Base-by-base conservation (phyloP, 163 green algal species). In the Chlamydomonas reinhardtii region DNA sequence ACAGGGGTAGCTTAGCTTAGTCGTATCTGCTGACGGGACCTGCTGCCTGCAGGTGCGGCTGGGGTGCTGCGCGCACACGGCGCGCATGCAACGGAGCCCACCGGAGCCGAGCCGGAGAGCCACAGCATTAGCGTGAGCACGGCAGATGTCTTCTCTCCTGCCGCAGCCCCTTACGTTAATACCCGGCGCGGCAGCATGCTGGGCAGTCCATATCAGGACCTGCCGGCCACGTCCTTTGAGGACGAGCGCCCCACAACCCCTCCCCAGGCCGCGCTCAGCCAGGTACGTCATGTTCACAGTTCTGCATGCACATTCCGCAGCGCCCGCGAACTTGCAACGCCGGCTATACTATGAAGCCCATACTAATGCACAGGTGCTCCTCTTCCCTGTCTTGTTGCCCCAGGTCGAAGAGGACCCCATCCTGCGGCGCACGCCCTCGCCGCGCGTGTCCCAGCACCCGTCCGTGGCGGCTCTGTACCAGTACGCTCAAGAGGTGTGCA, bases 401-500 rank as follows among this genome's bases (percentile, higher is more conserved):
- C 29, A 48, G 66, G 29, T 73, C 2, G 31, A 43, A 4, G 22
- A 43, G 17, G 31, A 43, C 16, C 6, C 16, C 15, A 6, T 0
- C 29, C 29, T 37, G 29, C 29, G 64, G 5, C 29, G 29, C 29
- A 34, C 29, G 22, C 27, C 15, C 17, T 35, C 64, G 3, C 64
- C 31, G 48, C 35, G 35, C 65, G 20, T 76, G 64, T 8, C 65
- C 31, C 29, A 32, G 8, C 77, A 84, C 54, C 65, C 77, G 31
- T 84, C 77, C 29, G 64, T 84, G 14, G 22, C 43, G 4, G 77
- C 77, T 9, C 65, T 84, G 29, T 84, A 84, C 65, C 65, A 84
- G 31, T 84, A 70, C 43, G 65, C 77, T 0, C 43, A 76, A 31
- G 65, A 76, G 62, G 64, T 83, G 1, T 39, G 64, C 35, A 83